Conservation (phyloP, 805 yeast genomes). For the Spathaspora girioi region DNA sequence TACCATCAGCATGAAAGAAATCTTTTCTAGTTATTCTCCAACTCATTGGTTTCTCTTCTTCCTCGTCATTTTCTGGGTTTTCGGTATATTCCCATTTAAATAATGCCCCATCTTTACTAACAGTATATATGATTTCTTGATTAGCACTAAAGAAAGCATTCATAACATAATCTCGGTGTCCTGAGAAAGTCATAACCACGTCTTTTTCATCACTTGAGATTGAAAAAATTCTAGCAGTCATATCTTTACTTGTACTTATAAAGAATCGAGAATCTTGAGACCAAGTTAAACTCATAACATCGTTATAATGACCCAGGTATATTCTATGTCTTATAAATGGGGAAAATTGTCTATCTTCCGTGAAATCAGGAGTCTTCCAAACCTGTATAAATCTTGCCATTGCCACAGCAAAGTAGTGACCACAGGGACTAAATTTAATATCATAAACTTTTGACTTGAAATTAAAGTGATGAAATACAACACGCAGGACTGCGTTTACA, state of each 20-base stretch:
- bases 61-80: conserved; percentile 46
- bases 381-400: conserved; percentile 79
- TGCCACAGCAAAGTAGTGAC: conserved; percentile 82
- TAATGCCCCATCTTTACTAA: conserved; percentile 92
- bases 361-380: conserved; percentile 83
- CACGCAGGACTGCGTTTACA: conserved; percentile 77
- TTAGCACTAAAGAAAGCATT: conserved; percentile 83
- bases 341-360: conserved; percentile 89
- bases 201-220: conserved; percentile 59
- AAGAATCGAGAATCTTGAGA: conserved; percentile 87
- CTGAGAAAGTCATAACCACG: conserved; percentile 84
- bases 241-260: conserved; percentile 81
- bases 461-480: conserved; percentile 90
- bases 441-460: conserved; percentile 77
- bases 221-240: conserved; percentile 84
- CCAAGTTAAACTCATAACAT: conserved; percentile 79
- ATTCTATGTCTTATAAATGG: conserved; percentile 90
- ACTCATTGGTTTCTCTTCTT: conserved; percentile 41
- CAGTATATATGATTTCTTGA: conserved; percentile 87
- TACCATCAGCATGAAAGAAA: conserved; percentile 67
- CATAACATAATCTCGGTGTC: conserved; percentile 86
- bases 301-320: conserved; percentile 90
- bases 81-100: conserved; percentile 86
- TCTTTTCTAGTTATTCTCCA: conserved; percentile 86
- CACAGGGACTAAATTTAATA: conserved; percentile 84